Percentiles rank a stretch among this genome's conserved stretches.
These are phyloP conservation scores for Aureobasidium sp. DNA, from an alignment of 2,329 filamentous ascomycete genomes.

Conservation along the genomic window DNA sequence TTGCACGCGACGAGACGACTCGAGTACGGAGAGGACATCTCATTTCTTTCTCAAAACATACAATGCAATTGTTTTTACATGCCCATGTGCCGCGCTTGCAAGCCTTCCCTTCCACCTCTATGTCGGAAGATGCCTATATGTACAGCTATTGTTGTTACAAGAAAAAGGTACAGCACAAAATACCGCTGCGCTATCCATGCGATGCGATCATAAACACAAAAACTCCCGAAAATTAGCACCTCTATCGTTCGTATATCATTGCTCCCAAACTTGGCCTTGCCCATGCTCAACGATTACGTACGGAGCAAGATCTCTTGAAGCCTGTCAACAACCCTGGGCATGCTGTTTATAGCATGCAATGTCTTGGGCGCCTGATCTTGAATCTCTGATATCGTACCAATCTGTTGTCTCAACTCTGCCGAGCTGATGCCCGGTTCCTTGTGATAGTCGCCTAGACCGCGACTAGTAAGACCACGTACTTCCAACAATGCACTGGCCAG, in stretches of 20 bases:
- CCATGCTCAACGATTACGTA: not conserved
- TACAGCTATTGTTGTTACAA: conserved; percentile 3
- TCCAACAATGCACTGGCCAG: conserved; percentile 31
- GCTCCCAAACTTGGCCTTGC: not conserved
- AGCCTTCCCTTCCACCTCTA: not conserved
- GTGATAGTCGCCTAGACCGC: conserved; percentile 24
- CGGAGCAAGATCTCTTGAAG: conserved; percentile 13
- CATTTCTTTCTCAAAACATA: not conserved
- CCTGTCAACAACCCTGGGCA: conserved; percentile 31
- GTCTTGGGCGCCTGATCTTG: conserved; percentile 31
- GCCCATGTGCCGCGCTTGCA: not conserved
- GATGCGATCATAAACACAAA: not conserved
- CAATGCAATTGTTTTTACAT: conserved; percentile 1
- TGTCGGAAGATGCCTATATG: conserved; percentile 4
- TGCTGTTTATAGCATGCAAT: conserved; percentile 34
- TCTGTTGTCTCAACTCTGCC: conserved; percentile 23
- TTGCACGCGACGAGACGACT: not conserved
- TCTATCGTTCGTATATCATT: not conserved
- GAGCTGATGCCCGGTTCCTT: conserved; percentile 16
- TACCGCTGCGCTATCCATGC: not conserved
- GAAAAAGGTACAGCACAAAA: not conserved
- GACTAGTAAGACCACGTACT: conserved; percentile 29
- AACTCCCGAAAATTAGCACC: not conserved
- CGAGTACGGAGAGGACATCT: not conserved
- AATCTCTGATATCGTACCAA: conserved; percentile 25